These are phyloP conservation scores for Oryza coarctata DNA, from an alignment of 176 grass and related monocot genomes.

Conservation along the genomic window DNA sequence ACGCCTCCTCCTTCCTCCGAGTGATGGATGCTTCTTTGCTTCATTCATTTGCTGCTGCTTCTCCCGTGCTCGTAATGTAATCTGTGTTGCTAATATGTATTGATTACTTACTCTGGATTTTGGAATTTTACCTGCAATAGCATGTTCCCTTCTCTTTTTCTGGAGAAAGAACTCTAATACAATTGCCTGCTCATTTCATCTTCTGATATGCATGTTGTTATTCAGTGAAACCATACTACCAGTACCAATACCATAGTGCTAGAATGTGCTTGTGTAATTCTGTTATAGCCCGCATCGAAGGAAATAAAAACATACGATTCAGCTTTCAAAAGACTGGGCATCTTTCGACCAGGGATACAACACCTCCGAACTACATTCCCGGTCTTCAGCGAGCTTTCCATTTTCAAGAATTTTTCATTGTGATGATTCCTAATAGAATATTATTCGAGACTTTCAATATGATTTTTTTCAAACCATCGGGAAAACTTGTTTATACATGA, in stretches of 20 bases:
- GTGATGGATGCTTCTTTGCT: background rate
- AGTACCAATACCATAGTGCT: background rate
- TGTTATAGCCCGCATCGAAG: background rate
- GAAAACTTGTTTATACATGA: too few species aligned
- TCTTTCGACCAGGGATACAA: background rate
- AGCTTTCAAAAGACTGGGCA: background rate
- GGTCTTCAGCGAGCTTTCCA: background rate
- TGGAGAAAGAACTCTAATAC: background rate
- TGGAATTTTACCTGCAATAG: too few species aligned
- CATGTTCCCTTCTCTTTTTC: background rate
- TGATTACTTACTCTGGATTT: background rate
- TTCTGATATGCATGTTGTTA: background rate
- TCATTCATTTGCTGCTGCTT: background rate
- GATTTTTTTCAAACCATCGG: background rate
- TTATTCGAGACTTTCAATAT: background rate
- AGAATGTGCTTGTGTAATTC: background rate
- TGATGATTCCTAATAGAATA: background rate
- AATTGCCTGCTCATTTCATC: background rate
- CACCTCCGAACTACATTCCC: background rate
- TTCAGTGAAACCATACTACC: too few species aligned
- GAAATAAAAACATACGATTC: background rate
- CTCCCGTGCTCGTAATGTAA: background rate
- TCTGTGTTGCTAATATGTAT: background rate
- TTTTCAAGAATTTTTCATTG: background rate
- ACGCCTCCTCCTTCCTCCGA: background rate